phyloP scores from a whole-genome alignment of 2,329 filamentous ascomycete species.

The Hansfordia pulvinata region DNA sequence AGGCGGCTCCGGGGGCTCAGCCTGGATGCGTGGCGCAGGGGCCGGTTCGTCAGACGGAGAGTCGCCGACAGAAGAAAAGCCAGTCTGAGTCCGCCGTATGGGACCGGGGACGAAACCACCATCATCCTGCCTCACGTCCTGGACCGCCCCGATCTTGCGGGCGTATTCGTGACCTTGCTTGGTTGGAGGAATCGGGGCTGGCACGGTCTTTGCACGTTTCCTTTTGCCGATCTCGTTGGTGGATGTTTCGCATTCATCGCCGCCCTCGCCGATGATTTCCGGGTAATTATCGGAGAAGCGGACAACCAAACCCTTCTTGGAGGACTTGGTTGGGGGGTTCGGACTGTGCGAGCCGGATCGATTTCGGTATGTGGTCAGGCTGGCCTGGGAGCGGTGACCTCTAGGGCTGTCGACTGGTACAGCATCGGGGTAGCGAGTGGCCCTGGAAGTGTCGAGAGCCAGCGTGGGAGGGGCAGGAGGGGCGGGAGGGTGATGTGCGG shows the following conservation, averaged over 20 bases:
- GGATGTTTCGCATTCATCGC: constrained; percentile 69
- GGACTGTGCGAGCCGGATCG: constrained; percentile 29
- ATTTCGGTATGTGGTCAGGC: no score
- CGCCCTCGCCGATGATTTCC: constrained; percentile 79
- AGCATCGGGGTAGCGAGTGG: constrained; percentile 41
- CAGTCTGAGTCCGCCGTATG: constrained; percentile 45
- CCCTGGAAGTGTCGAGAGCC: constrained; percentile 39
- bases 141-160: constrained; percentile 9
- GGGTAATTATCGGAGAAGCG: constrained; percentile 60
- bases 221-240: constrained; percentile 55
- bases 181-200: constrained; percentile 17
- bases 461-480: constrained; percentile 23
- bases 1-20: constrained; percentile 8
- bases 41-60: constrained; percentile 6
- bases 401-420: constrained; percentile 29
- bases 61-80: constrained; percentile 24
- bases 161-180: constrained; percentile 14
- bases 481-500: no score
- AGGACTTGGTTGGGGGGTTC: no score
- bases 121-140: constrained; percentile 14
- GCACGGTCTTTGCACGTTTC: constrained; percentile 28
- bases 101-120: constrained; percentile 38
- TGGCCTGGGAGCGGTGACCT: constrained; percentile 23
- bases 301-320: constrained; percentile 59
- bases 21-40: not conserved